Base-by-base conservation (phyloP, 2,329 filamentous ascomycete species). In the Microcyclospora tardicrescens region DNA sequence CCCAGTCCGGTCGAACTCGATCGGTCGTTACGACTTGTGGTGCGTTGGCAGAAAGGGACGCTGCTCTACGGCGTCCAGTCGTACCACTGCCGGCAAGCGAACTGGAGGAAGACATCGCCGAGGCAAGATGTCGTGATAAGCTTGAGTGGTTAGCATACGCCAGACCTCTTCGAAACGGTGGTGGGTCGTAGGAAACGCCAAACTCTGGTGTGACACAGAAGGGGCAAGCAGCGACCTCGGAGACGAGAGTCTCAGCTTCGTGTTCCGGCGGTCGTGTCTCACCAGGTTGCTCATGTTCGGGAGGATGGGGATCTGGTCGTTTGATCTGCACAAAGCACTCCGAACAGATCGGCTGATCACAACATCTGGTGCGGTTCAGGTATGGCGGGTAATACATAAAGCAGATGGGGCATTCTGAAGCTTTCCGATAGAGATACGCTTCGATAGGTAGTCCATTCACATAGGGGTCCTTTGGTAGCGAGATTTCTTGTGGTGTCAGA, bases 251-350 rank as follows among this genome's bases (percentile, higher is more conserved):
- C 2, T 66, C 65, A 34, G 77, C 66, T 43, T 69, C 67, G 42
- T 68, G 71, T 28, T 64, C 59, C 8, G 56, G 53, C 13, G 50
- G 46, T 35, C 52, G 48, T 35, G 45, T 43, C 28, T 61, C 50
- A 31, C 54, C 54, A 10, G 61, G 57, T 34, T 61, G 60, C 40
- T 63, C 61, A 33, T 72, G 72, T 57, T 94, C 84, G 1, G 85
- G 84, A 30, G 86, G 77, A 58, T 95, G 84, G 9, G 86, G 87
- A 47, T 98, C 89, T 3, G 86, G 79, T 32, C 91, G 77, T 60
- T 95, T 96, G 58, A 98, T 98, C 60, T 98, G 91, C 3, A 98
- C 91, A 54, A 98, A 98, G 60, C 91, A 98, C 64, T 98, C 91
- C 32, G 87, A 96, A 63, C 91, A 98, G 45, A 98, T 96, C 5